Percentiles rank a stretch among this genome's conserved stretches.
Evolutionary conservation across 129 eudicot genomes (phyloP).

Genomic region (Daucus carota): DH1_v3.0 NC_030381.2:55352501-55353000

Average conservation of each 20-base stretch:
- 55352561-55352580: not conserved
- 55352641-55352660: slow-evolving; percentile 90
- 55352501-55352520: not conserved
- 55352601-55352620: slow-evolving; percentile 86
- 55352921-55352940: not conserved
- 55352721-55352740: not conserved
- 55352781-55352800: slow-evolving; percentile 97
- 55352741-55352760: slow-evolving; percentile 40
- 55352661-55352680: slow-evolving; percentile 18
- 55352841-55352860: slow-evolving; percentile 25
- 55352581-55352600: slow-evolving; percentile 76
- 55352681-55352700: not conserved
- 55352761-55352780: slow-evolving; percentile 98
- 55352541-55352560: not conserved
- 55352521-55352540: not conserved
- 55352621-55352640: slow-evolving; percentile 86
- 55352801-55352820: slow-evolving; percentile 89
- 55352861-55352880: not conserved
- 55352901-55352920: not conserved
- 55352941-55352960: slow-evolving; percentile 95
- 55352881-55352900: not conserved
- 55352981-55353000: slow-evolving; percentile 95
- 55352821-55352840: slow-evolving; percentile 95
- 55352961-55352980: slow-evolving; percentile 98
- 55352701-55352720: not conserved